Percentiles rank a stretch among this genome's conserved stretches.
These are phyloP conservation scores for Trichoderma sp. DNA, from an alignment of 2,329 filamentous ascomycete species.

Conservation along the genomic window DNA sequence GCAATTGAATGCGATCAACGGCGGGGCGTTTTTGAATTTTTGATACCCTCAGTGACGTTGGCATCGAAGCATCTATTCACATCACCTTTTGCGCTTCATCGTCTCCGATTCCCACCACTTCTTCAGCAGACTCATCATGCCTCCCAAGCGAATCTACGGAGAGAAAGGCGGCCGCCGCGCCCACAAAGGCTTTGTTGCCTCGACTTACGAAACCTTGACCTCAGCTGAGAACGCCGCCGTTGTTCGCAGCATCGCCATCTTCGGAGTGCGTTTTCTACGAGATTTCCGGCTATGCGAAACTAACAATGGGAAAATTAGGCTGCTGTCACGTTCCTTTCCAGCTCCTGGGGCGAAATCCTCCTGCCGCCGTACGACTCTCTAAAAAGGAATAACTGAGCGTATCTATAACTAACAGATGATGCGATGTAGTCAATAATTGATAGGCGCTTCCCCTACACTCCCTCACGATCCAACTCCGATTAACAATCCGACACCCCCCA, in stretches of 20 bases:
- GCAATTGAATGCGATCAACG: slow-evolving; percentile 17
- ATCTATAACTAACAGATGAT: not conserved
- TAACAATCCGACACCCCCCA: not conserved
- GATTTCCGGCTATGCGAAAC: not conserved
- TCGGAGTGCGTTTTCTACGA: slow-evolving; percentile 54
- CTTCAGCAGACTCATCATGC: slow-evolving; percentile 46
- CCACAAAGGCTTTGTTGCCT: slow-evolving; percentile 52
- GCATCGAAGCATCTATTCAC: slow-evolving; percentile 2
- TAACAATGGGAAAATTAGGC: slow-evolving; percentile 40
- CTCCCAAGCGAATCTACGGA: slow-evolving; percentile 58
- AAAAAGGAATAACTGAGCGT: not conserved
- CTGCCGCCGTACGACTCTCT: slow-evolving; percentile 55
- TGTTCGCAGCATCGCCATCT: slow-evolving; percentile 64
- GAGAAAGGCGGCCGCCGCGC: slow-evolving; percentile 44
- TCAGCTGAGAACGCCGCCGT: slow-evolving; percentile 66
- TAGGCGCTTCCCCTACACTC: not conserved
- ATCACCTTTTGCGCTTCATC: not conserved
- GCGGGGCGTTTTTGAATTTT: slow-evolving; percentile 29
- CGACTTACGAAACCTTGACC: slow-evolving; percentile 60
- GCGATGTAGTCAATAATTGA: slow-evolving; percentile 4
- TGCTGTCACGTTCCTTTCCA: slow-evolving; percentile 64
- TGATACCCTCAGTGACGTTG: slow-evolving; percentile 18
- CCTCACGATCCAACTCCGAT: not conserved
- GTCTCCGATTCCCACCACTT: not conserved
- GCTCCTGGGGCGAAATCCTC: slow-evolving; percentile 64